Conservation (phyloP, 768 basidiomycete species). For the Candolleomyces efflorescens region DNA sequence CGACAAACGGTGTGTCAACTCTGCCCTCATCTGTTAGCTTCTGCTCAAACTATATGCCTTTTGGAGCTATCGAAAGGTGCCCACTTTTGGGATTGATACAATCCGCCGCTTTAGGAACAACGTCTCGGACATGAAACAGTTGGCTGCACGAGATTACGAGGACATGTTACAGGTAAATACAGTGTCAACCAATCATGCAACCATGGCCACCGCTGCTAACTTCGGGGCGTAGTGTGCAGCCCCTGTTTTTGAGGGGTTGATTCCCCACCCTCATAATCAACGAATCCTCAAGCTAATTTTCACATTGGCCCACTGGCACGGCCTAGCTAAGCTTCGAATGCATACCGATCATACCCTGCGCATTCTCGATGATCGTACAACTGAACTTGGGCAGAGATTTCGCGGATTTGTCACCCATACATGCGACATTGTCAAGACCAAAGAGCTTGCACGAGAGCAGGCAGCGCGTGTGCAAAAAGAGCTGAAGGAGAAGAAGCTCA, state of each 20-base stretch:
- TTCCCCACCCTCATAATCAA: conserved; percentile 18
- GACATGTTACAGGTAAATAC: conserved; percentile 31
- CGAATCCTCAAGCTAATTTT: conserved; percentile 22
- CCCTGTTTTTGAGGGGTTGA: conserved; percentile 32
- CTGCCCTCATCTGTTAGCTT: background rate
- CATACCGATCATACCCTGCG: conserved; percentile 24
- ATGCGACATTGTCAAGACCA: conserved; percentile 22
- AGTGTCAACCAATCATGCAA: background rate
- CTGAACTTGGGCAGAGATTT: conserved; percentile 22
- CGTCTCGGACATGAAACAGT: conserved; percentile 27
- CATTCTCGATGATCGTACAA: conserved; percentile 21
- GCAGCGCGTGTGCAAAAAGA: conserved; percentile 22
- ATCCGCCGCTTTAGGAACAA: conserved; percentile 28
- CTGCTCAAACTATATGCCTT: no score
- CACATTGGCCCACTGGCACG: conserved; percentile 28
- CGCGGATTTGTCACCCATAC: conserved; percentile 26
- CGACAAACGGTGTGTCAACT: conserved; percentile 12
- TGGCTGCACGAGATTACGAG: conserved; percentile 35
- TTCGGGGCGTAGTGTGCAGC: conserved; percentile 24
- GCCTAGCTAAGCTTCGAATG: conserved; percentile 26
- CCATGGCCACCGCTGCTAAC: background rate
- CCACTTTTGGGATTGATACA: conserved; percentile 26
- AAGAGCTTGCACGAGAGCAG: conserved; percentile 35
- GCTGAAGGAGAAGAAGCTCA: background rate
- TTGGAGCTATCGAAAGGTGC: conserved; percentile 23